Evolutionary conservation across 1,284 basidiomycete genomes (phyloP).

Genomic region (Ustilago curta): DNA sequence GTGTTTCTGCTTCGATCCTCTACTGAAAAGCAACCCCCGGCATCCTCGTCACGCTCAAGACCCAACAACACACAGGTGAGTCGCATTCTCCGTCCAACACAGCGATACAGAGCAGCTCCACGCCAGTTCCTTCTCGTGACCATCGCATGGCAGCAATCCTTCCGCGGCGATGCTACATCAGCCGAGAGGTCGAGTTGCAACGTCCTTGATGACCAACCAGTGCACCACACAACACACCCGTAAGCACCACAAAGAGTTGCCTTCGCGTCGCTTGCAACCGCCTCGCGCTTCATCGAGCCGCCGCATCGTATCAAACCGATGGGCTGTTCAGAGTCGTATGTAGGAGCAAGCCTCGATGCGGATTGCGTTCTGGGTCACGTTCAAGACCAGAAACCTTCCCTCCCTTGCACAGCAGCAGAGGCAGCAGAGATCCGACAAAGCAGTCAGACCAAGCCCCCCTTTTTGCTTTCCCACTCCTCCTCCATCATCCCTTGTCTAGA

Average conservation of each 20-base stretch:
- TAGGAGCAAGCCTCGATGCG: slow-evolving; percentile 24
- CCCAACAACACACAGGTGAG: slow-evolving; percentile 34
- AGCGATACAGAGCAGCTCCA: slow-evolving; percentile 8
- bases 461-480: not conserved
- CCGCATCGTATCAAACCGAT: slow-evolving; percentile 31
- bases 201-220: slow-evolving; percentile 42
- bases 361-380: slow-evolving; percentile 14
- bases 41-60: slow-evolving; percentile 1
- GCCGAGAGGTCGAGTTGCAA: slow-evolving; percentile 14
- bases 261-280: slow-evolving; percentile 21
- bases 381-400: not conserved
- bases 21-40: slow-evolving; percentile 23
- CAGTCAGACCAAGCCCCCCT: slow-evolving; percentile 38
- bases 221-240: slow-evolving; percentile 23
- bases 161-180: slow-evolving; percentile 33
- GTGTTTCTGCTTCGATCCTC: slow-evolving; percentile 52
- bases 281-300: slow-evolving; percentile 8
- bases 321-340: slow-evolving; percentile 20
- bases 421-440: slow-evolving; percentile 31
- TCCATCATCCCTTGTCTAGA: slow-evolving; percentile 28
- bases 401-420: slow-evolving; percentile 16
- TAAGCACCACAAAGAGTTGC: slow-evolving; percentile 38
- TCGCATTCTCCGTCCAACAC: slow-evolving; percentile 28
- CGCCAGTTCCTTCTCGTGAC: not conserved
- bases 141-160: not conserved